These are phyloP conservation scores for Neurospora africana DNA, from an alignment of 495 filamentous ascomycete genomes.

Conservation along the genomic window DNA sequence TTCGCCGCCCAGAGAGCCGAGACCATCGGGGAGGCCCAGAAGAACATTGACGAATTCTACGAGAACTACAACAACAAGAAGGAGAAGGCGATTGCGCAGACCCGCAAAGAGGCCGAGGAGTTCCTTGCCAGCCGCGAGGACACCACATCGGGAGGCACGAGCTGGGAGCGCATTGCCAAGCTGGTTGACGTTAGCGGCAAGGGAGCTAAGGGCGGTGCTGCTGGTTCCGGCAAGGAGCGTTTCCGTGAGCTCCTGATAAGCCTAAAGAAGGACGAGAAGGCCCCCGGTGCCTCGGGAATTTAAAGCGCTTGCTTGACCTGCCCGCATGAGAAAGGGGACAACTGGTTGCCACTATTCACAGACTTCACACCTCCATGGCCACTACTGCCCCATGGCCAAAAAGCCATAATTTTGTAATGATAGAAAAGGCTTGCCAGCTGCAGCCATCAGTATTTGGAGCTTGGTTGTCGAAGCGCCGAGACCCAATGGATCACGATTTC, in stretches of 20 bases:
- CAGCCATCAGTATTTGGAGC: not conserved
- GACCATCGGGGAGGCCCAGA: conserved; percentile 73
- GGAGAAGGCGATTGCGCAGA: conserved; percentile 79
- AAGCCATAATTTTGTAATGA: not conserved
- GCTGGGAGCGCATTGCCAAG: conserved; percentile 97
- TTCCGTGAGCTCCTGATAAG: conserved; percentile 87
- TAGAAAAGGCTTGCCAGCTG: not conserved
- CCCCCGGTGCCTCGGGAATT: conserved; percentile 67
- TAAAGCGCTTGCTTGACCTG: conserved; percentile 13
- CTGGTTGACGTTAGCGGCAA: conserved; percentile 94
- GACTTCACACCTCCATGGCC: not conserved
- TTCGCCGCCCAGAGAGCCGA: conserved; percentile 66
- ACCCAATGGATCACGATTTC: not conserved
- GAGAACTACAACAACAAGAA: conserved; percentile 97
- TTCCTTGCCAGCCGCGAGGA: conserved; percentile 83
- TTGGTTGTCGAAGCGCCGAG: not conserved
- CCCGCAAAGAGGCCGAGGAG: conserved; percentile 84
- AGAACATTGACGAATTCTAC: conserved; percentile 97
- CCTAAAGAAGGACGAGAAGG: conserved; percentile 88
- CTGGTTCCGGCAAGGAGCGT: conserved; percentile 82
- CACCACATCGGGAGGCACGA: conserved; percentile 84
- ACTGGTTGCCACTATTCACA: not conserved
- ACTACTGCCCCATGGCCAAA: not conserved
- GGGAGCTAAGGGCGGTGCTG: conserved; percentile 70
- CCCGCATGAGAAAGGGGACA: not conserved